Conservation (phyloP, 345 rosid species). For the Boechera retrofracta region DNA sequence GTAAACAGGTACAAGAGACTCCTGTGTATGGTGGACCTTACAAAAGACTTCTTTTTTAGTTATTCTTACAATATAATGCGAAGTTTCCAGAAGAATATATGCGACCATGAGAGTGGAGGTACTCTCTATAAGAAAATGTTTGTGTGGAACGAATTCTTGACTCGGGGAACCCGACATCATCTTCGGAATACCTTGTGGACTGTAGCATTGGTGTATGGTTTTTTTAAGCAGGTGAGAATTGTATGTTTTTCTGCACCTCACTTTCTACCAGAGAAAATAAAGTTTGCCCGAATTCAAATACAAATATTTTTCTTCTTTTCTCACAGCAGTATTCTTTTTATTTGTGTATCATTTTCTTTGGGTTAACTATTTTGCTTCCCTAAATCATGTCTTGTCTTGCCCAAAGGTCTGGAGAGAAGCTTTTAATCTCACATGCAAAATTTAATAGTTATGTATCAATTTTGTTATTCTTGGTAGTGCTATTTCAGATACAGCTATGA, state of each 20-base stretch:
- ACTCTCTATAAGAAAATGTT: slow-evolving; percentile 91
- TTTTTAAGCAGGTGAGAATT: slow-evolving; percentile 86
- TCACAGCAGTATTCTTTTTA: slow-evolving; percentile 11
- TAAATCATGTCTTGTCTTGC: slow-evolving; percentile 12
- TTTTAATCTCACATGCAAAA: slow-evolving; percentile 20
- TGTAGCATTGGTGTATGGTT: slow-evolving; percentile 95
- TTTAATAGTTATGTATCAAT: neutral
- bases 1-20: slow-evolving; percentile 95
- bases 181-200: slow-evolving; percentile 95
- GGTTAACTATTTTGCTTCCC: neutral
- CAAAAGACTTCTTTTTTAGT: slow-evolving; percentile 99
- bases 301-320: neutral
- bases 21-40: slow-evolving; percentile 84
- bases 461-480: slow-evolving; percentile 16
- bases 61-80: slow-evolving; percentile 95
- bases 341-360: slow-evolving; percentile 7
- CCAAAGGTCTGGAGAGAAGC: slow-evolving; percentile 16
- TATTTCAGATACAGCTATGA: slow-evolving; percentile 23
- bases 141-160: slow-evolving; percentile 98
- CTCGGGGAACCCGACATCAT: slow-evolving; percentile 85
- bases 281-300: neutral
- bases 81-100: slow-evolving; percentile 88
- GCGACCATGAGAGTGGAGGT: slow-evolving; percentile 66
- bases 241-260: slow-evolving; percentile 34
- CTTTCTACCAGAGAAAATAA: slow-evolving; percentile 20